phyloP scores from a whole-genome alignment of 495 filamentous ascomycete species.

The Aspergillus panamensis region DNA sequence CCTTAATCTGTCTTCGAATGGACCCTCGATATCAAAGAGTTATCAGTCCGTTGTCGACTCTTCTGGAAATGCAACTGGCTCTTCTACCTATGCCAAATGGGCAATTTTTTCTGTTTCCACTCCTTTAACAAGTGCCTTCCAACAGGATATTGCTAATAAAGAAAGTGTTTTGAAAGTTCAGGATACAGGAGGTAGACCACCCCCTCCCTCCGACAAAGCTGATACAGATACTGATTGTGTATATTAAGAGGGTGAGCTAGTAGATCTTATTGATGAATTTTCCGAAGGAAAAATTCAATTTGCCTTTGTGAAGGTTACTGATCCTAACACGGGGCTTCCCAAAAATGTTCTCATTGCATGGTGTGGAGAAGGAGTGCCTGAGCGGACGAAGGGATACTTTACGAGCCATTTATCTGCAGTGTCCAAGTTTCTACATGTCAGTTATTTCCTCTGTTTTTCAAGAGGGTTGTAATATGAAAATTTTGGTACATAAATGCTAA shows the following conservation, averaged over 20 bases:
- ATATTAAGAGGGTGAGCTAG: slow-evolving; percentile 79
- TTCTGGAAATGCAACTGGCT: slow-evolving; percentile 56
- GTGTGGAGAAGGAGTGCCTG: slow-evolving; percentile 98
- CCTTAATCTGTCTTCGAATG: slow-evolving; percentile 86
- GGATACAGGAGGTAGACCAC: slow-evolving; percentile 71
- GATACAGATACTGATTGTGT: slow-evolving; percentile 1
- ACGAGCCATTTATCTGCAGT: slow-evolving; percentile 88
- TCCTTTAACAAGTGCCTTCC: slow-evolving; percentile 86
- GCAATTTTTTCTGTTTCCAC: slow-evolving; percentile 88
- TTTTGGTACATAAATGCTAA: slow-evolving; percentile 11
- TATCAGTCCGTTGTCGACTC: slow-evolving; percentile 85
- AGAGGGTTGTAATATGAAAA: background rate
- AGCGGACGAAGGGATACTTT: slow-evolving; percentile 96
- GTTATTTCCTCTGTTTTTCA: slow-evolving; percentile 11
- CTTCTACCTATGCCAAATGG: slow-evolving; percentile 78
- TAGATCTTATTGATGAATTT: slow-evolving; percentile 96
- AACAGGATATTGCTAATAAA: slow-evolving; percentile 72
- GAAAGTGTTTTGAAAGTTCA: slow-evolving; percentile 95
- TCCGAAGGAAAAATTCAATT: slow-evolving; percentile 96
- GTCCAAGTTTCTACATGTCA: slow-evolving; percentile 80
- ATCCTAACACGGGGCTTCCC: slow-evolving; percentile 84
- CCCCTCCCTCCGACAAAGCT: background rate
- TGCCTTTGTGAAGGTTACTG: slow-evolving; percentile 93
- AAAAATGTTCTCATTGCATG: slow-evolving; percentile 94
- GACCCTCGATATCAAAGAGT: slow-evolving; percentile 85